These are phyloP conservation scores for Yamadazyma sp. DNA, from an alignment of 805 yeast species.

Conservation along the genomic window DNA sequence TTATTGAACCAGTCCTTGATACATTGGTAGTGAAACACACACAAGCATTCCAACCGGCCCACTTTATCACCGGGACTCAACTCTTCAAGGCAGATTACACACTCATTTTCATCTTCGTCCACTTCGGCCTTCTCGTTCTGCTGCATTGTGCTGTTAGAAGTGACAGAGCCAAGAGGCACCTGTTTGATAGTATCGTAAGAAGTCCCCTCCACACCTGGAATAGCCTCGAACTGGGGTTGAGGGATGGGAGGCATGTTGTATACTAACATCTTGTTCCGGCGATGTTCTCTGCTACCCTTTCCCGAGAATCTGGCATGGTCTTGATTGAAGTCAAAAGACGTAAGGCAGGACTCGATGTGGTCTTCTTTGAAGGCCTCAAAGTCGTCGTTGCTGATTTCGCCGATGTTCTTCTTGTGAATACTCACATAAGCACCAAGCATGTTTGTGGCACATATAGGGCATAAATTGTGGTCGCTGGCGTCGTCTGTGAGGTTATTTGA, in stretches of 20 bases:
- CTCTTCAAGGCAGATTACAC: slow-evolving; percentile 93
- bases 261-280: slow-evolving; percentile 81
- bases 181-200: slow-evolving; percentile 19
- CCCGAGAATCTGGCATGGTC: slow-evolving; percentile 50
- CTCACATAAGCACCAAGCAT: slow-evolving; percentile 23
- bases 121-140: slow-evolving; percentile 12
- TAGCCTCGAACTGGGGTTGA: slow-evolving; percentile 34
- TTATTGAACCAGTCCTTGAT: slow-evolving; percentile 88
- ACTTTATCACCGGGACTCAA: slow-evolving; percentile 83
- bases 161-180: slow-evolving; percentile 23
- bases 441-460: slow-evolving; percentile 42
- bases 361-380: slow-evolving; percentile 49
- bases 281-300: slow-evolving; percentile 23
- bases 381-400: slow-evolving; percentile 19
- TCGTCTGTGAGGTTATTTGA: slow-evolving; percentile 20
- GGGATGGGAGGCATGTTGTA: slow-evolving; percentile 57
- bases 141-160: slow-evolving; percentile 20
- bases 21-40: slow-evolving; percentile 90
- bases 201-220: slow-evolving; percentile 20
- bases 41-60: slow-evolving; percentile 89
- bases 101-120: slow-evolving; percentile 59
- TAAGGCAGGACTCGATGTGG: slow-evolving; percentile 75
- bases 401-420: slow-evolving; percentile 15
- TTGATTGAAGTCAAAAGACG: slow-evolving; percentile 65
- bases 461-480: slow-evolving; percentile 33